These are phyloP conservation scores for Uronychia binucleata DNA, from an alignment of 73 alveolate species.

Conservation along the genomic window DNA sequence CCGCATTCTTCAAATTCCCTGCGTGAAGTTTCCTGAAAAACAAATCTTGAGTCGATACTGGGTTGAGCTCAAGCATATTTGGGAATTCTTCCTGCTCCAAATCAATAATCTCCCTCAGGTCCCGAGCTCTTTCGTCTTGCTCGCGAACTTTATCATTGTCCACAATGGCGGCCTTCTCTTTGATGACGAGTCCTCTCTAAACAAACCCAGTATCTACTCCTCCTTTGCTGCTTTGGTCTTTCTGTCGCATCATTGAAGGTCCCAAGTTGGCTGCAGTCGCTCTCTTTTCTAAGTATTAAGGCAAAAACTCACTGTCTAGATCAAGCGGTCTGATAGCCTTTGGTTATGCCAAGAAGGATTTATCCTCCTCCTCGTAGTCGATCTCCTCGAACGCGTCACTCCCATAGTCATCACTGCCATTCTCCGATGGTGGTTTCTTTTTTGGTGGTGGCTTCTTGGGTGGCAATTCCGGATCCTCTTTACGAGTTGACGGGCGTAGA, in stretches of 20 bases:
- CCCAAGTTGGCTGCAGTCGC: conserved; percentile 1
- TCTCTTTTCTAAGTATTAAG: not conserved
- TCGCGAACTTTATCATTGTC: conserved; percentile 34
- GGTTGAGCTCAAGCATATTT: conserved; percentile 59
- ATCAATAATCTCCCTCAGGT: conserved; percentile 39
- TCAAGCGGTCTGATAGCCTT: conserved; percentile 9
- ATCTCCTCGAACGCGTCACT: conserved; percentile 51
- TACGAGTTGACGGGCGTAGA: no score
- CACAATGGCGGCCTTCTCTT: conserved; percentile 32
- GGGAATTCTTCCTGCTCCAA: conserved; percentile 53
- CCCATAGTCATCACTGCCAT: conserved; percentile 44
- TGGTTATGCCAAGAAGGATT: conserved; percentile 28
- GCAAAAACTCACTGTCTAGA: conserved; percentile 3
- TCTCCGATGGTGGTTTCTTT: conserved; percentile 10
- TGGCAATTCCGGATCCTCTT: conserved; percentile 6
- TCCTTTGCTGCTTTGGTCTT: conserved; percentile 8
- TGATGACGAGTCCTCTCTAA: conserved; percentile 28
- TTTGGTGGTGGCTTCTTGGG: conserved; percentile 14
- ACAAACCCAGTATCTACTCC: not conserved
- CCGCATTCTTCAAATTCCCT: conserved; percentile 41
- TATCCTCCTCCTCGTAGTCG: conserved; percentile 35
- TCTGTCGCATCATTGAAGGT: not conserved
- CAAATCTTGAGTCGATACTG: conserved; percentile 58
- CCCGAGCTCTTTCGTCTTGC: conserved; percentile 43
- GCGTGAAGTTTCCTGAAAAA: conserved; percentile 54